Evolutionary conservation across 768 basidiomycete genomes (phyloP), one percentile per base, ranked within the genome.

Genomic region (Rhodotorula kratochvilovae): DNA sequence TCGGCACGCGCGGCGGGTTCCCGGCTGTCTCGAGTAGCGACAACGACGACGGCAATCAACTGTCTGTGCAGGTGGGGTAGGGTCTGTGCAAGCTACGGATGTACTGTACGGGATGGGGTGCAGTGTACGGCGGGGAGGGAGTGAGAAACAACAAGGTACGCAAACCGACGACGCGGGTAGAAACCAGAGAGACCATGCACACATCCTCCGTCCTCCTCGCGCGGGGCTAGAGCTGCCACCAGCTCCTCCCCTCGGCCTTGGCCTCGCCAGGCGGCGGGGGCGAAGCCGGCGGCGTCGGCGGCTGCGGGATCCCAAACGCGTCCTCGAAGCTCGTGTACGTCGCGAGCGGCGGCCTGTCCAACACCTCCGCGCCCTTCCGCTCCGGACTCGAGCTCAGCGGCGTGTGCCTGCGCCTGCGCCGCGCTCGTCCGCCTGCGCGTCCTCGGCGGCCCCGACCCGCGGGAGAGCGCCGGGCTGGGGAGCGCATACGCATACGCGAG

Each of bases 291-390:
- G 67, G 67, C 27, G 53, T 61, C 53, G 54, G 61, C 54, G 67
- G 67, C 13, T 43, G 43, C 12, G 25, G 33, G 33, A 68, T n/a
- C 29, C 63, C 63, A 35, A 68, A 72, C 63, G 59, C 35, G 3
- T 64, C 71, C n/a, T 72, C 71, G 36, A 72, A 72, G n/a, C n/a
- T 33, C n/a, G 63, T 65, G 55, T 56, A 72, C 43, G 61, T 65
- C 35, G 64, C 54, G 3, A 72, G 33, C 23, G 59, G 8, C 29
- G 71, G 71, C 5, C 71, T 53, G 39, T n/a, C n/a, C n/a, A n/a
- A n/a, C n/a, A n/a, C n/a, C n/a, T n/a, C n/a, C n/a, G n/a, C n/a
- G n/a, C n/a, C n/a, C n/a, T 43, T 29, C 56, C 16, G 29, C 53
- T 12, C 10, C 29, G 29, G 4, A 3, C 36, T 17, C 56, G 56